phyloP scores from a whole-genome alignment of 2,329 filamentous ascomycete genomes.

The Simplicillium aogashimaense region DNA sequence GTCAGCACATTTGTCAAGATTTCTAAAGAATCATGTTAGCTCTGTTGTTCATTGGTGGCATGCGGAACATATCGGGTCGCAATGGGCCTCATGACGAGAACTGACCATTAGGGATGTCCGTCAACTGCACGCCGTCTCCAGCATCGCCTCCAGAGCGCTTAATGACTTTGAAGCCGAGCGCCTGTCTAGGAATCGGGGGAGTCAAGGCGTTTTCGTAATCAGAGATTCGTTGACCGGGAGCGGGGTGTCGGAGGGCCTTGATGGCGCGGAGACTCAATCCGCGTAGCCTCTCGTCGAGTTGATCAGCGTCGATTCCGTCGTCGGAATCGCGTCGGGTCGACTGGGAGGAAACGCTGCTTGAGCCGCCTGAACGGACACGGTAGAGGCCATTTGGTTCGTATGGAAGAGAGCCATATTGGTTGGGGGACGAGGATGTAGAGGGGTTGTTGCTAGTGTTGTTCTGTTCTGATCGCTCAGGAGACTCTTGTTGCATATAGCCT shows the following conservation, averaged over 20 bases:
- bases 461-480: conserved; percentile 33
- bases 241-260: conserved; percentile 16
- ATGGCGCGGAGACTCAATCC: conserved; percentile 35
- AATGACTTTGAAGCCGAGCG: conserved; percentile 45
- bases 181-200: conserved; percentile 33
- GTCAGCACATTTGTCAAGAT: conserved; percentile 86
- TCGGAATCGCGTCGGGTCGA: conserved; percentile 15
- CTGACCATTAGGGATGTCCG: conserved; percentile 74
- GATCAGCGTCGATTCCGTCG: conserved; percentile 25
- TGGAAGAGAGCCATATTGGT: conserved; percentile 49
- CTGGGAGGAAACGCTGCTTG: conserved; percentile 25
- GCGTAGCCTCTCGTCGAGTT: conserved; percentile 39
- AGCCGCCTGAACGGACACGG: conserved; percentile 20
- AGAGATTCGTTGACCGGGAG: conserved; percentile 42
- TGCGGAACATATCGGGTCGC: background rate
- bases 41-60: conserved; percentile 1
- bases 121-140: conserved; percentile 29
- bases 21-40: conserved; percentile 43
- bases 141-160: conserved; percentile 31
- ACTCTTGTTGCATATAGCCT: conserved; percentile 57
- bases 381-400: conserved; percentile 28
- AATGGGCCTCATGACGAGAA: conserved; percentile 2
- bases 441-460: conserved; percentile 26
- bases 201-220: conserved; percentile 53
- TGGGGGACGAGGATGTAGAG: conserved; percentile 18